These are phyloP conservation scores for Cercospora beticola DNA, from an alignment of 2,329 filamentous ascomycete species.

Conservation along the genomic window DNA sequence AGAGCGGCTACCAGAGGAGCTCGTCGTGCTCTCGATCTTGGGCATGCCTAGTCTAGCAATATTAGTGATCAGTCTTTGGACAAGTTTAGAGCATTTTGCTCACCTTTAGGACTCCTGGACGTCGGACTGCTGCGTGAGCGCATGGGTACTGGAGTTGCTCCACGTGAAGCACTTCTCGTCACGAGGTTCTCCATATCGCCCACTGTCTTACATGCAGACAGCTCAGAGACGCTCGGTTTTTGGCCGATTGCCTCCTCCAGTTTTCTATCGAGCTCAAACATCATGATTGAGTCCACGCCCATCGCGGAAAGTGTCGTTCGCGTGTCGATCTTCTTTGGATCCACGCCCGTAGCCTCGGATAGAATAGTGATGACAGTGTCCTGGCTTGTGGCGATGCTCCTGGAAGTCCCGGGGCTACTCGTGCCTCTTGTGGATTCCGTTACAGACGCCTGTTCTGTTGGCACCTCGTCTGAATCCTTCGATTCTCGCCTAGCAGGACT, in stretches of 20 bases:
- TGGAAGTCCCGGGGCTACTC: slow-evolving; percentile 5
- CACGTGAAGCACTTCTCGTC: slow-evolving; percentile 2
- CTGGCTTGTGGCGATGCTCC: neutral
- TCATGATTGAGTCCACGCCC: slow-evolving; percentile 24
- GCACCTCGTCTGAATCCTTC: neutral
- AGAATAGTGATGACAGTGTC: slow-evolving; percentile 10
- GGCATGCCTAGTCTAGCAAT: neutral
- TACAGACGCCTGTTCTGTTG: neutral
- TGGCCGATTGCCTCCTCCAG: slow-evolving; percentile 11
- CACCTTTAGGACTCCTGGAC: neutral
- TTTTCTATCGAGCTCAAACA: slow-evolving; percentile 20
- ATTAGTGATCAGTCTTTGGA: neutral
- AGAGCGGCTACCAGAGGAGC: neutral
- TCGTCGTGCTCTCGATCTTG: neutral
- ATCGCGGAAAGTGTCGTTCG: slow-evolving; percentile 16
- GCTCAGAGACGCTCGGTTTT: slow-evolving; percentile 12
- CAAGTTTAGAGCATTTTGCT: neutral
- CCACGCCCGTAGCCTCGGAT: slow-evolving; percentile 15
- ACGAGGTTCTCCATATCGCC: slow-evolving; percentile 19
- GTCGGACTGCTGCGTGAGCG: neutral
- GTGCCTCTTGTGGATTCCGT: neutral
- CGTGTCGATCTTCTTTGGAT: slow-evolving; percentile 11
- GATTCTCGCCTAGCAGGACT: neutral
- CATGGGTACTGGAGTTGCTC: neutral
- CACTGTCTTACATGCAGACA: slow-evolving; percentile 18